These are phyloP conservation scores for Omphalotus olearius DNA, from an alignment of 1,284 basidiomycete species.

Conservation along the genomic window DNA sequence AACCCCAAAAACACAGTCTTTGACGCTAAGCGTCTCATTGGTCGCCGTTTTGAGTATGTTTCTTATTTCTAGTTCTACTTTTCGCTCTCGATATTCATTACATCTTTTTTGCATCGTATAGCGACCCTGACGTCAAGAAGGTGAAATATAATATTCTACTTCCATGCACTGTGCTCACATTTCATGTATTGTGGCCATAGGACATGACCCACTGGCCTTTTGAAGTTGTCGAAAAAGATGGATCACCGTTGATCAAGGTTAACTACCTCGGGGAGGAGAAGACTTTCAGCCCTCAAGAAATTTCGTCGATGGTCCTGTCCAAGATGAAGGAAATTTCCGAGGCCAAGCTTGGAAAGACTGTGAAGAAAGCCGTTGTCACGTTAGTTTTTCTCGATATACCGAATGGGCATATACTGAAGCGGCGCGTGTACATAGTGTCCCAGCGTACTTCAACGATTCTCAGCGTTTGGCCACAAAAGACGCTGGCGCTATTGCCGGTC, in stretches of 20 bases:
- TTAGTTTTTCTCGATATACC: conserved; percentile 31
- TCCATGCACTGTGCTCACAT: not conserved
- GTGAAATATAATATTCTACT: conserved; percentile 29
- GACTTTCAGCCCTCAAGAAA: conserved; percentile 95
- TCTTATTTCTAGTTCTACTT: conserved; percentile 12
- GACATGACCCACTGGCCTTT: conserved; percentile 94
- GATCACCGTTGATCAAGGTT: conserved; percentile 95
- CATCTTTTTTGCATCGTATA: conserved; percentile 24
- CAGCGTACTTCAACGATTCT: conserved; percentile 97
- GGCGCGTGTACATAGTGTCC: conserved; percentile 58
- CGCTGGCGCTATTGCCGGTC: conserved; percentile 88
- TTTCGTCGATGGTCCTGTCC: conserved; percentile 96
- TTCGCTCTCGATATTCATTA: conserved; percentile 15
- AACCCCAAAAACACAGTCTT: conserved; percentile 96
- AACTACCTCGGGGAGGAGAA: conserved; percentile 92
- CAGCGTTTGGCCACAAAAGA: conserved; percentile 96
- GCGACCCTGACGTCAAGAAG: conserved; percentile 86
- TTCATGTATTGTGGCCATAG: conserved; percentile 31
- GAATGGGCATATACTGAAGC: not conserved
- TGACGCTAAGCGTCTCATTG: conserved; percentile 96
- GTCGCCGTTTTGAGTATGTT: conserved; percentile 87
- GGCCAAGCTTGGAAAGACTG: conserved; percentile 93
- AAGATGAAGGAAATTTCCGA: conserved; percentile 99
- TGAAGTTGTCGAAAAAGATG: conserved; percentile 89
- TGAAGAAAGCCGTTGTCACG: conserved; percentile 96